Base-by-base conservation (phyloP, 164 flowering plant genomes). In the Umbilicus rupestris region DNA sequence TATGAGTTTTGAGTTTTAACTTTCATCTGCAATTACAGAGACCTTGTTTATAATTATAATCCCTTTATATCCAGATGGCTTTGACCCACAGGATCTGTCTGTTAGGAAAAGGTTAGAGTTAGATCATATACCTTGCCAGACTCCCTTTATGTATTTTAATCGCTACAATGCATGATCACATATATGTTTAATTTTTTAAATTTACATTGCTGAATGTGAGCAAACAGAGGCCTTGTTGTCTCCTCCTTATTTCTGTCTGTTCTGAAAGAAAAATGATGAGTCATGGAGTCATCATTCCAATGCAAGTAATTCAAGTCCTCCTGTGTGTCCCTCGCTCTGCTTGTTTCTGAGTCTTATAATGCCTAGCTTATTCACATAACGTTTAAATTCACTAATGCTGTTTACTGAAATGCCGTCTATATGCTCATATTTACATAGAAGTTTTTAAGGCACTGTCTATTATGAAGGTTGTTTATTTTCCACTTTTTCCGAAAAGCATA, bases 71-170 rank as follows among this genome's bases (percentile, higher is more conserved):
- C 73, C 75, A 29, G 69, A 52, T 64, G 70, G 67, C 62, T 81
- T 83, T 80, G 86, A 80, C 81, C 82, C 80, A 72, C 74, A 71
- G 37, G 66, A 66, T 78, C 74, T 78, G 79, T 82, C 82, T 65
- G 67, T 44, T 73, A 64, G 73, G 78, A 76, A 72, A 80, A 75
- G 65, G 76, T 50, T 74, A 67, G 60, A 69, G 60, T 69, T 71
- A 70, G 67, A 69, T 72, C 71, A 68, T 59, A 72, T 62, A 70
- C 71, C 42, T 0, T 74, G 73, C 71, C 79, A 69, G 76, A 55
- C 67, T 74, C 2, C 55, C 7, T 49, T 20, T 20, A 49, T 19
- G n/a, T 49, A 49, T 49, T 49, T n/a, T 49, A 20, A 49, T 49
- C 3, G 28, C 55, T 49, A 22, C 15, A 15, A 49, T 5, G 10